These are phyloP conservation scores for Basidiobolus meristosporus DNA, from an alignment of 371 early-diverging fungal genomes.

Conservation along the genomic window DNA sequence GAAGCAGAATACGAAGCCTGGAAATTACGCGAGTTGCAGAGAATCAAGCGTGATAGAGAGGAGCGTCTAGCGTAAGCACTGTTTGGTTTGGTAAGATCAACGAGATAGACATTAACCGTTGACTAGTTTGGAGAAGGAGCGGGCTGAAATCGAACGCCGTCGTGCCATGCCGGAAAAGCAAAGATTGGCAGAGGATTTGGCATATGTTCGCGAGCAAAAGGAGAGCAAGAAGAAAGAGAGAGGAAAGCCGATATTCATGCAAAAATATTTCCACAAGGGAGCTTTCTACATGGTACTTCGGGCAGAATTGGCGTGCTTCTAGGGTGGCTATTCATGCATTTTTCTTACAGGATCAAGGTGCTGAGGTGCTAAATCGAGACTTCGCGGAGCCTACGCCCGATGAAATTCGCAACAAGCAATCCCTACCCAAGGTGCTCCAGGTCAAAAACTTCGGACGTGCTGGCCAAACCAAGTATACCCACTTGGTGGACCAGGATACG, in stretches of 20 bases:
- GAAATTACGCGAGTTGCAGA: conserved; percentile 77
- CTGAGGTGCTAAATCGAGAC: conserved; percentile 42
- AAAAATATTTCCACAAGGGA: conserved; percentile 78
- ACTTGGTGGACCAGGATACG: conserved; percentile 71
- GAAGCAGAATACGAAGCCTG: conserved; percentile 78
- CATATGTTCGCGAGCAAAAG: conserved; percentile 22
- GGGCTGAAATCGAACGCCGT: conserved; percentile 60
- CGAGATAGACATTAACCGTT: not conserved
- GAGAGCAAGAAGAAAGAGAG: conserved; percentile 23
- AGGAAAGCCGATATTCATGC: conserved; percentile 32
- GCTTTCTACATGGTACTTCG: conserved; percentile 58
- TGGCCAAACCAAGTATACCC: conserved; percentile 79
- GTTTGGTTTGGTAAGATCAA: not conserved
- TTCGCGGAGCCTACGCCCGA: conserved; percentile 56
- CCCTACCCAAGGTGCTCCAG: conserved; percentile 72
- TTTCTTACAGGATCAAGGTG: conserved; percentile 20
- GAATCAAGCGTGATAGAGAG: conserved; percentile 75
- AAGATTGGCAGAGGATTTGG: conserved; percentile 42
- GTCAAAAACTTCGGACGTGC: conserved; percentile 77
- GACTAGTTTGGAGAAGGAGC: conserved; percentile 43
- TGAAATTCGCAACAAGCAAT: conserved; percentile 38
- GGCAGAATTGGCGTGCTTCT: not conserved
- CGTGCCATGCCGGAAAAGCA: conserved; percentile 69
- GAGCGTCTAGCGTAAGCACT: conserved; percentile 43
- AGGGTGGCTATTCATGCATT: not conserved